Evolutionary conservation across 352 stramenopile species (phyloP).

Genomic region (Globisporangium ultimum): DNA sequence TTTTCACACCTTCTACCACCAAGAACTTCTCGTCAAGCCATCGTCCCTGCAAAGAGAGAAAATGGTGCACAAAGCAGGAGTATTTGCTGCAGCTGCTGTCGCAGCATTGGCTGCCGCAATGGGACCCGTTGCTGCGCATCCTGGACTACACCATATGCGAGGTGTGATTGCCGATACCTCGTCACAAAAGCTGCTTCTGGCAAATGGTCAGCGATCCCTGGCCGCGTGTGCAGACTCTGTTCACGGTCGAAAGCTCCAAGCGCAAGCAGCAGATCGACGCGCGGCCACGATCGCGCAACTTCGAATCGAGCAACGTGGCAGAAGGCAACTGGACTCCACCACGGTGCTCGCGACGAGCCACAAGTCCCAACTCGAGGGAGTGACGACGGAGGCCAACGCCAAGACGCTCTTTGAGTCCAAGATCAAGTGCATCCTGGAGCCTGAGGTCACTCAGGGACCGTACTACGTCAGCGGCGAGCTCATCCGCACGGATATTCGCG

Average conservation of each 20-base stretch:
- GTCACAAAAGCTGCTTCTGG: slow-evolving; percentile 4
- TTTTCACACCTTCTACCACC: too few relatives aligned
- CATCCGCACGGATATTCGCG: slow-evolving; percentile 9
- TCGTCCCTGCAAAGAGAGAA: too few relatives aligned
- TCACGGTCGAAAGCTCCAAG: slow-evolving; percentile 5
- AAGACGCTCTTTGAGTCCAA: slow-evolving; percentile 6
- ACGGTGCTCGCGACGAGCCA: slow-evolving; percentile 7
- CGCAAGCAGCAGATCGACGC: not conserved
- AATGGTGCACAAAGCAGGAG: too few relatives aligned
- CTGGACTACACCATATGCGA: too few relatives aligned
- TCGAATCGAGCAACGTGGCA: not conserved
- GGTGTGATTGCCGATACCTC: too few relatives aligned
- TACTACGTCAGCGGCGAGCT: slow-evolving; percentile 15
- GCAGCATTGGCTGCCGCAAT: too few relatives aligned
- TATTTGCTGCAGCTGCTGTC: too few relatives aligned
- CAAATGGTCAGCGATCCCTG: slow-evolving; percentile 5
- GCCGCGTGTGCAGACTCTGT: slow-evolving; percentile 1
- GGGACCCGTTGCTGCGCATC: too few relatives aligned
- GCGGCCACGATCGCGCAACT: not conserved
- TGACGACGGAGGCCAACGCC: not conserved
- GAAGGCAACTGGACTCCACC: slow-evolving; percentile 1
- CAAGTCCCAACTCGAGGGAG: slow-evolving; percentile 5
- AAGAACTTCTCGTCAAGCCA: too few relatives aligned
- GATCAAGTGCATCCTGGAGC: slow-evolving; percentile 10
- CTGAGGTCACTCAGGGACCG: slow-evolving; percentile 6